Evolutionary conservation across 2,329 filamentous ascomycete species (phyloP).

Genomic region (Diplodia seriata): DNA sequence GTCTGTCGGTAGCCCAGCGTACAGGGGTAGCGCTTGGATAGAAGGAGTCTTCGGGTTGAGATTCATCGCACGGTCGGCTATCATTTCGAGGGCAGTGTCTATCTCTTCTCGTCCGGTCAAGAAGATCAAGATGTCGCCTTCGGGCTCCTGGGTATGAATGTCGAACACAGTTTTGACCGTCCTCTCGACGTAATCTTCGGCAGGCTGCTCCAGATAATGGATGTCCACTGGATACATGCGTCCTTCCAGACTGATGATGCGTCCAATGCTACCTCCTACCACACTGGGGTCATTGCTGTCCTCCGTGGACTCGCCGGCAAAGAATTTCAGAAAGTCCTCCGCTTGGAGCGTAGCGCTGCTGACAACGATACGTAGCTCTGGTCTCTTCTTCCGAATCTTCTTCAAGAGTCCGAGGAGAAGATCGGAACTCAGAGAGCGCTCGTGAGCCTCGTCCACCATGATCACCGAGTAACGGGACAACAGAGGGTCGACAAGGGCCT

Average conservation of each 20-base stretch:
- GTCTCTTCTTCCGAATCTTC: slow-evolving; percentile 81
- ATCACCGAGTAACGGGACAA: slow-evolving; percentile 91
- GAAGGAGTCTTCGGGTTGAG: slow-evolving; percentile 65
- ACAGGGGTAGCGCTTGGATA: slow-evolving; percentile 78
- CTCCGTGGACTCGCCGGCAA: slow-evolving; percentile 57
- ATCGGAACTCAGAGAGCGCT: slow-evolving; percentile 90
- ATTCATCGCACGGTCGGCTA: slow-evolving; percentile 73
- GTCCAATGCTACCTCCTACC: slow-evolving; percentile 56
- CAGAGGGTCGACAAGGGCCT: slow-evolving; percentile 91
- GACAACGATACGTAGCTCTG: slow-evolving; percentile 85
- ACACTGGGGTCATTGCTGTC: slow-evolving; percentile 45
- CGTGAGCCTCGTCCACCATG: slow-evolving; percentile 98
- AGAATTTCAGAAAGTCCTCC: slow-evolving; percentile 83
- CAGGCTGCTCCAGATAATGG: slow-evolving; percentile 77
- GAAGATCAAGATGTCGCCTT: slow-evolving; percentile 90
- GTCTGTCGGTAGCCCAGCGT: slow-evolving; percentile 86
- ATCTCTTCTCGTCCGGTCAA: slow-evolving; percentile 94
- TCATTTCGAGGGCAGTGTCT: slow-evolving; percentile 77
- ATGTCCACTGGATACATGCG: slow-evolving; percentile 88
- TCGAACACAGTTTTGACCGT: slow-evolving; percentile 84
- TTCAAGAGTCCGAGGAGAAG: slow-evolving; percentile 88
- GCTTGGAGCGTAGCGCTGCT: slow-evolving; percentile 94
- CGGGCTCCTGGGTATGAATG: slow-evolving; percentile 80
- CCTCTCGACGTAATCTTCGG: slow-evolving; percentile 85
- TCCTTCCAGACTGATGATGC: slow-evolving; percentile 85